Conservation (phyloP, 805 yeast species). For the Saccharomyces eubayanus region DNA sequence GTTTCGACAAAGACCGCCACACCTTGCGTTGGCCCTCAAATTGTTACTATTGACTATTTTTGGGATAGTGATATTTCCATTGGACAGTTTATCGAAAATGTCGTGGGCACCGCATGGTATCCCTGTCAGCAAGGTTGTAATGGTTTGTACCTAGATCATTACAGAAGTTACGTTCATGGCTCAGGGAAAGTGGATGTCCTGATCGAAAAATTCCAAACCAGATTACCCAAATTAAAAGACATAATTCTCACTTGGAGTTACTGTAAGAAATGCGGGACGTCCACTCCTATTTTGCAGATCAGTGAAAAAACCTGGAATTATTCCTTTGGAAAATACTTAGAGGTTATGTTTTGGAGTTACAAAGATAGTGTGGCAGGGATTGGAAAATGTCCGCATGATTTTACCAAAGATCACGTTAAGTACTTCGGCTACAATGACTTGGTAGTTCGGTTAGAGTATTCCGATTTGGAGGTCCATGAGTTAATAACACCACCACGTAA, state of each 20-base stretch:
- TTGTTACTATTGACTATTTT: conserved; percentile 77
- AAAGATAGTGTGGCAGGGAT: conserved; percentile 46
- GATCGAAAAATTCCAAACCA: conserved; percentile 52
- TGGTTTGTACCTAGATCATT: conserved; percentile 60
- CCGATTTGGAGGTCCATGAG: conserved; percentile 67
- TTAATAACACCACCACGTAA: conserved; percentile 68
- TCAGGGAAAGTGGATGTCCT: conserved; percentile 71
- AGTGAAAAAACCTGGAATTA: conserved; percentile 81
- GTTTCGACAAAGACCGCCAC: conserved; percentile 78
- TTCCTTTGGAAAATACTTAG: conserved; percentile 89
- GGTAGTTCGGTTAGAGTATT: conserved; percentile 72
- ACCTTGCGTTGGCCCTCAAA: conserved; percentile 87
- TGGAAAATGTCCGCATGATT: conserved; percentile 71
- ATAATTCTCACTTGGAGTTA: conserved; percentile 84
- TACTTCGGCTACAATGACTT: conserved; percentile 76
- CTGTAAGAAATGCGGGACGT: conserved; percentile 68
- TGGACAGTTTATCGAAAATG: conserved; percentile 80
- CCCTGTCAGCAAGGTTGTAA: conserved; percentile 81
- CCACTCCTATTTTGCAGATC: conserved; percentile 74
- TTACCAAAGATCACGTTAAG: conserved; percentile 70
- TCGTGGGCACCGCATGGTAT: conserved; percentile 56
- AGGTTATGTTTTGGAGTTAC: conserved; percentile 70
- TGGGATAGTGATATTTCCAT: conserved; percentile 85
- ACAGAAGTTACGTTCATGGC: conserved; percentile 83
- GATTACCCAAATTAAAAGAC: conserved; percentile 52